phyloP scores from a whole-genome alignment of 495 filamentous ascomycete species.

The Hypoxylon fuscum region DNA sequence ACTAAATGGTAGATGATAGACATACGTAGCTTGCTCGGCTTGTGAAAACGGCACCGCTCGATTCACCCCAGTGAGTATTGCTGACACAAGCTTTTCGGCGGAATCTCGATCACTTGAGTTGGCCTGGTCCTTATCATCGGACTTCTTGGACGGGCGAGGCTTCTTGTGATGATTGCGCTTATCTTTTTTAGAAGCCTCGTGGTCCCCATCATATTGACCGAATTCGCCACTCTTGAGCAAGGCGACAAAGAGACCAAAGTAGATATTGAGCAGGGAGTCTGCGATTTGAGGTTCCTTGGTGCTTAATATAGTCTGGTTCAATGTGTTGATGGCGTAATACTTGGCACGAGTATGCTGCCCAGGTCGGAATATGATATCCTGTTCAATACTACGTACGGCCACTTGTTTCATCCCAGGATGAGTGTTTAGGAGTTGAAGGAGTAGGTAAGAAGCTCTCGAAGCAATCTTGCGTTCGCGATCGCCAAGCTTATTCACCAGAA shows the following conservation, averaged over 20 bases:
- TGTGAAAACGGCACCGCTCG: conserved; percentile 92
- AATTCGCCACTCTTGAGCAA: conserved; percentile 69
- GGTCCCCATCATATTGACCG: conserved; percentile 36
- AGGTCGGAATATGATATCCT: conserved; percentile 85
- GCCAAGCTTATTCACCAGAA: conserved; percentile 95
- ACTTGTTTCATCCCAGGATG: conserved; percentile 94
- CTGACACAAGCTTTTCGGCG: conserved; percentile 88
- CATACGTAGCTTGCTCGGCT: conserved; percentile 76
- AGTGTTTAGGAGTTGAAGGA: conserved; percentile 85
- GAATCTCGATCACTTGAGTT: conserved; percentile 58
- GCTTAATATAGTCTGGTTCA: conserved; percentile 95
- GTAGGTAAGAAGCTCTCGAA: conserved; percentile 87
- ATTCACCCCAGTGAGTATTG: conserved; percentile 91
- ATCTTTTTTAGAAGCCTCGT: conserved; percentile 30
- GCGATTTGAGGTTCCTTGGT: conserved; percentile 84
- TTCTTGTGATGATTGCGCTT: conserved; percentile 46
- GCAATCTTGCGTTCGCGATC: conserved; percentile 94
- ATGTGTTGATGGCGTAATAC: conserved; percentile 94
- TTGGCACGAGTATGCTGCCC: conserved; percentile 87
- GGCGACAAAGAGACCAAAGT: conserved; percentile 84
- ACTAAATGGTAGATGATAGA: conserved; percentile 30
- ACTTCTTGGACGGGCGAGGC: conserved; percentile 29
- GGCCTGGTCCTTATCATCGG: conserved; percentile 31
- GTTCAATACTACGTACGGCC: conserved; percentile 83
- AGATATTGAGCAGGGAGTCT: conserved; percentile 82